phyloP scores from a whole-genome alignment of 805 yeast genomes.

The Ogataea pilisensis region DNA sequence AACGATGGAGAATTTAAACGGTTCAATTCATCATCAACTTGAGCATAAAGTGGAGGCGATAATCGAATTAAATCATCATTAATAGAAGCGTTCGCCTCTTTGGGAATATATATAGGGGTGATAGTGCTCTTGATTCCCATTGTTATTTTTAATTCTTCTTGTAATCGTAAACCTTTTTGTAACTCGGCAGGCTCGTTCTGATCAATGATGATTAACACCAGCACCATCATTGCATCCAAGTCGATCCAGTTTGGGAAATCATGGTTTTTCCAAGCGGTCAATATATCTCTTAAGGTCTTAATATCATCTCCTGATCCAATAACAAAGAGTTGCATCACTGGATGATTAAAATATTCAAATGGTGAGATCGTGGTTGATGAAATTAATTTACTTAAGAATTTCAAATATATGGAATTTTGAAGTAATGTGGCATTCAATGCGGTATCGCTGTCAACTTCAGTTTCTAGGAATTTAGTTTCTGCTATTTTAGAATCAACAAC shows the following conservation, averaged over 20 bases:
- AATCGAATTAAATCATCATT: constrained; percentile 9
- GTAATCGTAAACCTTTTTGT: constrained; percentile 32
- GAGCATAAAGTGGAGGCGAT: constrained; percentile 30
- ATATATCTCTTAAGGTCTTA: constrained; percentile 52
- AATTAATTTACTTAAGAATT: constrained; percentile 53
- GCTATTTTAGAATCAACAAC: constrained; percentile 14
- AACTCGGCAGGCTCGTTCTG: constrained; percentile 41
- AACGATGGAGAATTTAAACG: constrained; percentile 3
- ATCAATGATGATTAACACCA: constrained; percentile 49
- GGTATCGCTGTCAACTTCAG: constrained; percentile 1
- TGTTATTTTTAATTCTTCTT: constrained; percentile 27
- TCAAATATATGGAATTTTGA: constrained; percentile 49
- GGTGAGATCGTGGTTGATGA: constrained; percentile 61
- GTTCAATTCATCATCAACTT: constrained; percentile 45
- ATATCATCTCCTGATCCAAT: constrained; percentile 52
- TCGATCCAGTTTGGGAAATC: constrained; percentile 62
- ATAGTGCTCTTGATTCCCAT: constrained; percentile 20
- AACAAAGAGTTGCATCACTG: constrained; percentile 69
- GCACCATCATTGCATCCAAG: constrained; percentile 54
- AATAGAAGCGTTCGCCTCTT: background rate
- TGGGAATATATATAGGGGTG: constrained; percentile 11
- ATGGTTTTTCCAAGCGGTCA: constrained; percentile 47
- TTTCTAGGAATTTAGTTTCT: constrained; percentile 1
- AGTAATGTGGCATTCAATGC: constrained; percentile 20
- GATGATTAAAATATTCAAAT: constrained; percentile 85